Percentiles rank a stretch among this genome's conserved stretches.
Conservation (phyloP, 768 basidiomycete species). For the Gymnopilus junonius region DNA sequence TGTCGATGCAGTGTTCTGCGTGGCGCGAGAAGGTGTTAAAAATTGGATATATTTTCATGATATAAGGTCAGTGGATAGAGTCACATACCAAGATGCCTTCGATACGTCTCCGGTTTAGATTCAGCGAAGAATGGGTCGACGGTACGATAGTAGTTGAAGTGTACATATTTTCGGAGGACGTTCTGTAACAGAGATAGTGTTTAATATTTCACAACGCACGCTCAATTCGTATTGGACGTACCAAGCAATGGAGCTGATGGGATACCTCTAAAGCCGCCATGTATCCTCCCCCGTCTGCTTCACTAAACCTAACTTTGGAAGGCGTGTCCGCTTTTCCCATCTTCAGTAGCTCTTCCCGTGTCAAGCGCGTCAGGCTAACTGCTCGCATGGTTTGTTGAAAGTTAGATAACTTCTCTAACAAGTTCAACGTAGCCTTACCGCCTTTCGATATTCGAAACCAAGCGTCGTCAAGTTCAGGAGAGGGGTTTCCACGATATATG, state of each 20-base stretch:
- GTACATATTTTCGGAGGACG: conserved; percentile 4
- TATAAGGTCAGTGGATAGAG: neutral
- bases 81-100: neutral
- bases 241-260: conserved; percentile 11
- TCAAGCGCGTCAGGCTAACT: neutral
- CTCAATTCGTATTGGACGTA: no score
- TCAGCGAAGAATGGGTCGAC: conserved; percentile 4
- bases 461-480: conserved; percentile 6
- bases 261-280: neutral
- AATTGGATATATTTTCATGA: neutral
- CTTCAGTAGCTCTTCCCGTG: neutral
- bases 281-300: conserved; percentile 9
- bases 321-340: conserved; percentile 2
- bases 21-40: neutral
- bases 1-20: conserved; percentile 7
- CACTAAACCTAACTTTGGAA: conserved; percentile 1
- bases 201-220: neutral
- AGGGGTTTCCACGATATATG: conserved; percentile 10
- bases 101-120: neutral
- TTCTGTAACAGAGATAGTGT: neutral
- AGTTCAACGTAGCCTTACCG: neutral
- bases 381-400: neutral
- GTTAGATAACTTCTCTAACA: no score
- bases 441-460: conserved; percentile 12
- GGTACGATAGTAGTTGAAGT: conserved; percentile 4